phyloP scores from a whole-genome alignment of 306 rosid species.

The Prosopis cineraria region DNA sequence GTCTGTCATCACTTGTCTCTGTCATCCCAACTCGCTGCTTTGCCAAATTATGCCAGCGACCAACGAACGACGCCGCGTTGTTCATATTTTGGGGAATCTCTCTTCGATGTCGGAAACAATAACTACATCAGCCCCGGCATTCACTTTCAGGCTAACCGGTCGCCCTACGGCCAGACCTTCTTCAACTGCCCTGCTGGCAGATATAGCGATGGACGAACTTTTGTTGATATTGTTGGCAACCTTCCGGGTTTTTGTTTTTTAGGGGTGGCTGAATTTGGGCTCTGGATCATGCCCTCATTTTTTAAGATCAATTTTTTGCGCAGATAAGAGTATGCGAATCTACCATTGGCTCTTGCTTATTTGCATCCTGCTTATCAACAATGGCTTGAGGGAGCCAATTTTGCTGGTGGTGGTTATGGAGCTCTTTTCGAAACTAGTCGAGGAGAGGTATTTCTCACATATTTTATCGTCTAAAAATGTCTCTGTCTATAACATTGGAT shows the following conservation, averaged over 20 bases:
- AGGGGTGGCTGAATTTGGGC: neutral
- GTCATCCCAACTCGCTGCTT: neutral
- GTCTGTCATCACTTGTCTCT: neutral
- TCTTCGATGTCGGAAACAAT: neutral
- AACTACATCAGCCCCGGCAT: neutral
- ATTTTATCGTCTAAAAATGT: too few relatives aligned
- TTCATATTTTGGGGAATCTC: neutral
- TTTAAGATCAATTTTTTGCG: neutral
- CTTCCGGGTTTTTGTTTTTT: neutral
- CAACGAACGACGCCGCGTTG: neutral
- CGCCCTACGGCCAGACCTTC: neutral
- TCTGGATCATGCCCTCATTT: neutral
- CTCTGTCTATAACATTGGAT: too few relatives aligned
- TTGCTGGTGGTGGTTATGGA: conserved; percentile 69
- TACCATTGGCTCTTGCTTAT: conserved; percentile 47
- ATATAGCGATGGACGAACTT: neutral
- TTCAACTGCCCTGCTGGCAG: neutral
- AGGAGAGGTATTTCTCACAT: conserved; percentile 29
- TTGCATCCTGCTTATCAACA: conserved; percentile 33
- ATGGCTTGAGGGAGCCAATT: conserved; percentile 51
- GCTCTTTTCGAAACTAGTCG: conserved; percentile 48
- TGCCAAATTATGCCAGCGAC: neutral
- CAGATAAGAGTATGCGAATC: conserved; percentile 57
- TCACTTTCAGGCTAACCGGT: neutral
- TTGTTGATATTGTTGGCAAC: neutral